Evolutionary conservation across 768 basidiomycete species (phyloP).

Genomic region (Antrodiella citrinella): DNA sequence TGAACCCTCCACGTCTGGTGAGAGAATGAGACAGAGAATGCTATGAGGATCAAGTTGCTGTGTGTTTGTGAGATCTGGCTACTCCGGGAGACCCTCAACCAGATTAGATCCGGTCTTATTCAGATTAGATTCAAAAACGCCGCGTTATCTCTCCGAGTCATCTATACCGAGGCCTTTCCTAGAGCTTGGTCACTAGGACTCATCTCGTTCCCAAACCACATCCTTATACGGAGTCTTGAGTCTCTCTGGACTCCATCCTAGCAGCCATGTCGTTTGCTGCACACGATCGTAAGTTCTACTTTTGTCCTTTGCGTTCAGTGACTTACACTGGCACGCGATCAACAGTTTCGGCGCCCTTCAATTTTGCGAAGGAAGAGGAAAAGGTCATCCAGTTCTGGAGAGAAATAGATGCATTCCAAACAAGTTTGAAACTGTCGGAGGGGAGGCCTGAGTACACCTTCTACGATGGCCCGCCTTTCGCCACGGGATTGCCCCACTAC

Average conservation of each 20-base stretch:
- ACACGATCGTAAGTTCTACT: constrained; percentile 22
- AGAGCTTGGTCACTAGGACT: neutral
- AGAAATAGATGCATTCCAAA: constrained; percentile 97
- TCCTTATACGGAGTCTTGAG: neutral
- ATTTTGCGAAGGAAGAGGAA: constrained; percentile 83
- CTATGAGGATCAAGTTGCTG: no score
- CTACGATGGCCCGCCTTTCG: constrained; percentile 97
- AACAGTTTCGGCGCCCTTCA: constrained; percentile 70
- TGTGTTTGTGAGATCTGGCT: no score
- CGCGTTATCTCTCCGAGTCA: neutral
- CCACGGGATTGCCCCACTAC: constrained; percentile 94
- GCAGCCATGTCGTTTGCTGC: constrained; percentile 21
- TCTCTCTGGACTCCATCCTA: neutral
- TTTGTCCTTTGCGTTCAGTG: neutral
- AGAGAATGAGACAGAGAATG: no score
- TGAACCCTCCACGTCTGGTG: no score
- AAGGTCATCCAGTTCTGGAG: constrained; percentile 88
- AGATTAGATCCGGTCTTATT: neutral
- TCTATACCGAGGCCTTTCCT: neutral
- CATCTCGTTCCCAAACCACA: neutral
- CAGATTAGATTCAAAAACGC: neutral
- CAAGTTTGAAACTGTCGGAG: constrained; percentile 86
- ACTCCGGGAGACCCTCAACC: no score
- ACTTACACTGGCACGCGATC: neutral
- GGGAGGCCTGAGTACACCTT: constrained; percentile 89